Evolutionary conservation across 2,329 filamentous ascomycete species (phyloP).

Genomic region (Aspergillus chevalieri): DNA sequence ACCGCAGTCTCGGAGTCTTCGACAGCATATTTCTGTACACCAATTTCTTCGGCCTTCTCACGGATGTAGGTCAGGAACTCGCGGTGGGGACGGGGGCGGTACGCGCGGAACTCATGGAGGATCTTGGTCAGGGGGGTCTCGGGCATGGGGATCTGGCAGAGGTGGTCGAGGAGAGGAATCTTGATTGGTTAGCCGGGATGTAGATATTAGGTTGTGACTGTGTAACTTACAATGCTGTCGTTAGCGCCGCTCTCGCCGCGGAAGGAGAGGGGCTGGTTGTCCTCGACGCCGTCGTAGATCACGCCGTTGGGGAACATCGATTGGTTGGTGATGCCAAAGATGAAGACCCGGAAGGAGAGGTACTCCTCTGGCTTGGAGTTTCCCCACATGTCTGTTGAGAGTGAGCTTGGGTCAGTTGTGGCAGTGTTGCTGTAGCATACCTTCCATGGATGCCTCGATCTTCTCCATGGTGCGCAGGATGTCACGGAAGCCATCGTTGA

Average conservation of each 20-base stretch:
- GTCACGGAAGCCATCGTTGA: conserved; percentile 59
- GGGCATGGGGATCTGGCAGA: conserved; percentile 82
- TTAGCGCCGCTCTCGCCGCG: conserved; percentile 91
- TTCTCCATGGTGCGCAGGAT: conserved; percentile 60
- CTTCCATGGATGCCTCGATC: conserved; percentile 76
- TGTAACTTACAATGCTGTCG: conserved; percentile 67
- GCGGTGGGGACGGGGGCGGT: conserved; percentile 82
- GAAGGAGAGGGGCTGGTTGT: conserved; percentile 67
- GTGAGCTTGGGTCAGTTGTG: conserved; percentile 2
- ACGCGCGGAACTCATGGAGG: conserved; percentile 79
- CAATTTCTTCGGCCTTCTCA: conserved; percentile 44
- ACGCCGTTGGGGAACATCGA: conserved; percentile 92
- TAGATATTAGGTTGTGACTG: background rate
- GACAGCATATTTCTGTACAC: conserved; percentile 32
- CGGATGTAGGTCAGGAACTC: conserved; percentile 72
- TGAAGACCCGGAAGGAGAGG: conserved; percentile 88
- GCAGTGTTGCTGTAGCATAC: conserved; percentile 32
- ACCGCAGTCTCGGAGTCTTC: conserved; percentile 36
- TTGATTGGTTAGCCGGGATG: conserved; percentile 15
- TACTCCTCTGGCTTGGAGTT: conserved; percentile 80
- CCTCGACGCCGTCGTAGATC: conserved; percentile 76
- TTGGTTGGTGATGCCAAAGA: conserved; percentile 90
- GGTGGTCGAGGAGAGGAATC: conserved; percentile 81
- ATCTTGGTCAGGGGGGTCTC: conserved; percentile 82
- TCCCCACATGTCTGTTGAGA: conserved; percentile 67